Base-by-base conservation (phyloP, 2,329 filamentous ascomycete genomes). In the Sarocladiaceae sp. region DNA sequence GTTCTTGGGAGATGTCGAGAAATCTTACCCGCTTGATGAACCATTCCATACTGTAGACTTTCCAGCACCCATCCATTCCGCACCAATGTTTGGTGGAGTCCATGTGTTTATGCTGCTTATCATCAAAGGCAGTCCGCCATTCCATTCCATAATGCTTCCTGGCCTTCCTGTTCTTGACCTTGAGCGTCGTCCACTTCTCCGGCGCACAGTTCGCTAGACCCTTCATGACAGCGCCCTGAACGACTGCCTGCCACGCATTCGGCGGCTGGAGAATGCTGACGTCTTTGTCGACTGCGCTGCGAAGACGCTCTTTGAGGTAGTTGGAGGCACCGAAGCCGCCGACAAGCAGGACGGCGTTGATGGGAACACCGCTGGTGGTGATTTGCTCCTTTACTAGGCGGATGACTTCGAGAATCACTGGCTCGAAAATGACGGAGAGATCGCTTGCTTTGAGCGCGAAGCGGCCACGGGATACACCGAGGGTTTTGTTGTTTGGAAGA, bases 201-300 rank as follows among this genome's bases (percentile, higher is more conserved):
- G 70, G 66, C 1, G 63, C 62, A 26, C 59, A 61, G 18, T 66
- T 64, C 1, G 70, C 67, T 2, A 78, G 61, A 1, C 75, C 75
- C 58, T 74, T 76, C 66, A 75, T 71, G 20, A 78, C 73, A 15
- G 76, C 76, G 17, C 76, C 76, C 29, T 70, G 69, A 0, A 74
- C 73, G 7, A 78, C 71, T 2, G 75, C 71, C 12, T 70, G 66
- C 75, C 75, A 78, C 15, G 73, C 68, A 49, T 73, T 70, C 4
- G 67, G 65, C 0, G 76, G 74, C 54, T 75, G 74, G 55, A 78
- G 59, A 48, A 79, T 67, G 52, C 70, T 62, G 17, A 74, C 65
- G 1, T 59, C 60, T 18, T 56, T 55, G 28, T 64, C 62, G 17
- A 75, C 59, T 0, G 66, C 57, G 50, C 64, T 58, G 47, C 65